These are phyloP conservation scores for Avena eriantha DNA, from an alignment of 176 grass and related monocot genomes.

Conservation along the genomic window DNA sequence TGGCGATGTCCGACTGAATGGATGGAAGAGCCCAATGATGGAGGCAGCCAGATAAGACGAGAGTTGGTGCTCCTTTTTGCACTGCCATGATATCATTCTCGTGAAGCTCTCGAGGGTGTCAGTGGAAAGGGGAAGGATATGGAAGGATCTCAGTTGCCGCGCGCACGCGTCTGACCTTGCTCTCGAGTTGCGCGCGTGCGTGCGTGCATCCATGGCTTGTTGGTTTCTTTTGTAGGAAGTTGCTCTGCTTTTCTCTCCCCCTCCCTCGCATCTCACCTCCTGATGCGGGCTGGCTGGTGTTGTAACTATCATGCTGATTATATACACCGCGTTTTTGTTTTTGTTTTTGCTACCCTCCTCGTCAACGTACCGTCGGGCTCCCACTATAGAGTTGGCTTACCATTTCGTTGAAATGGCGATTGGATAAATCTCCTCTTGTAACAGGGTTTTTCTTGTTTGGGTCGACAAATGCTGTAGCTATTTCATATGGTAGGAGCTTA, in stretches of 20 bases:
- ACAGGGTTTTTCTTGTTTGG: neutral
- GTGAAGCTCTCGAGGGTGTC: constrained; percentile 26
- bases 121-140: constrained; percentile 13
- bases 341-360: neutral
- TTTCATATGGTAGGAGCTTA: neutral
- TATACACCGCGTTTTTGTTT: constrained; percentile 50
- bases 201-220: constrained; percentile 37
- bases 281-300: constrained; percentile 33
- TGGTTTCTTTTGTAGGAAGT: constrained; percentile 37
- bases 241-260: constrained; percentile 23
- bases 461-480: neutral
- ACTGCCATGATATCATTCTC: constrained; percentile 34
- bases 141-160: constrained; percentile 30
- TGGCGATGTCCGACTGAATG: neutral
- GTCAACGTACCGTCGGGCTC: neutral
- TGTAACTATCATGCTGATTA: constrained; percentile 54
- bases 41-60: constrained; percentile 23
- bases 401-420: neutral
- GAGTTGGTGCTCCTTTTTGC: constrained; percentile 33
- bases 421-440: neutral
- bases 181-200: constrained; percentile 18
- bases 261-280: neutral
- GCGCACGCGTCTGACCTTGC: constrained; percentile 16
- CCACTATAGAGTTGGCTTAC: neutral
- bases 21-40: constrained; percentile 9